Conservation (phyloP, 2,329 filamentous ascomycete species). For the Stagonosporopsis chrysanthemi region DNA sequence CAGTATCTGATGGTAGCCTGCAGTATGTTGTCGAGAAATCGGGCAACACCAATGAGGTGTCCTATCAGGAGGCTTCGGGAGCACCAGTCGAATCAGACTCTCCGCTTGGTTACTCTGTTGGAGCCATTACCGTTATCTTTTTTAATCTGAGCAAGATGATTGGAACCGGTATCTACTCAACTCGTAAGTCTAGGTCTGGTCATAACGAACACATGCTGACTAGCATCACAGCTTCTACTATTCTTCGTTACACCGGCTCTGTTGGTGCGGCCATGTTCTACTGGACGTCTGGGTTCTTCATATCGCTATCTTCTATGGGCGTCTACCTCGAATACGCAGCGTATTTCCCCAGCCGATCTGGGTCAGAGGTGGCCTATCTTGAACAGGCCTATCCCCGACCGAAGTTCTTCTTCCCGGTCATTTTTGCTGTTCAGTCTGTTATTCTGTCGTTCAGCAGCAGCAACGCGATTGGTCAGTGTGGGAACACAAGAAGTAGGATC, state of each 20-base stretch:
- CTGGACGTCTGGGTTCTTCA: constrained; percentile 69
- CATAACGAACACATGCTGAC: background rate
- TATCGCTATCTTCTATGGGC: constrained; percentile 62
- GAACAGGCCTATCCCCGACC: constrained; percentile 73
- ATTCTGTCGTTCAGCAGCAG: constrained; percentile 71
- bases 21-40: constrained; percentile 54
- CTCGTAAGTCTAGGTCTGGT: constrained; percentile 58
- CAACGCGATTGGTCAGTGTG: constrained; percentile 63
- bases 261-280: constrained; percentile 69
- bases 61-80: constrained; percentile 68
- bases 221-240: constrained; percentile 58
- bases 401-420: constrained; percentile 68
- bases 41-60: constrained; percentile 59
- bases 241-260: constrained; percentile 67
- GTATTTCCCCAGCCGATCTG: constrained; percentile 72
- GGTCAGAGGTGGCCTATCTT: constrained; percentile 71
- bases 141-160: constrained; percentile 70
- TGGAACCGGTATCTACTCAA: constrained; percentile 70
- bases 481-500: background rate
- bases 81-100: constrained; percentile 67
- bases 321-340: constrained; percentile 70
- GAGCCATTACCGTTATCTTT: constrained; percentile 64
- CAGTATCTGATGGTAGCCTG: constrained; percentile 51
- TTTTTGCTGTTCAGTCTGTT: constrained; percentile 70
- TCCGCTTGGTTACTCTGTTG: constrained; percentile 67